Evolutionary conservation across 1,284 basidiomycete species (phyloP), one percentile per base, ranked within the genome.

Genomic region (Mycena citricolor): DNA sequence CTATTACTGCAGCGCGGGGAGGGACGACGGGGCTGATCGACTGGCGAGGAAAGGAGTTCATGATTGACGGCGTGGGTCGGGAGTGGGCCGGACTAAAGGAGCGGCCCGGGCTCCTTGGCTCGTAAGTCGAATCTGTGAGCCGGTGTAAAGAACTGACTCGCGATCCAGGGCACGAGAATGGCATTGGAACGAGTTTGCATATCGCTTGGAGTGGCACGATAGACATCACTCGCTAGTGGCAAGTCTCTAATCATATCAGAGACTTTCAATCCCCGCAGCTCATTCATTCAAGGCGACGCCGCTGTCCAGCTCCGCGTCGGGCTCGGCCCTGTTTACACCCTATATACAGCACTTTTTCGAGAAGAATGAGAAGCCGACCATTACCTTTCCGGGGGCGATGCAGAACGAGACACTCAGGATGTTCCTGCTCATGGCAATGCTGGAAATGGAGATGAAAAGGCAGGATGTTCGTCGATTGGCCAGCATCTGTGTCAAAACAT

Each of bases 351-450:
- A 42, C 24, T 16, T 46, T 12, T 26, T 46, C 21, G 16, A 28
- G 29, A 36, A 43, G 7, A 35, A 22, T 41, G 40, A 51, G 3
- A 32, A 21, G 16, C 44, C 49, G 4, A 20, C 17, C 12, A 17
- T 47, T 13, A 23, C 34, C 30, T 38, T 47, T 7, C 39, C 39
- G 19, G 8, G 12, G 2, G 14, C 28, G n/a, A 37, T 42, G 39
- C 39, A 42, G 11, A 40, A 47, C 13, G 39, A 47, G 20, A 22
- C 11, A 4, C 34, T 37, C 36, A 11, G 32, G n/a, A 42, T 51
- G 49, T 51, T 51, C 10, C n/a, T 46, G 1, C 17, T 51, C 12
- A 46, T 51, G 49, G 44, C 40, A 2, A 43, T 51, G 6, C 21
- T 51, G 16, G 17, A 51, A 6, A 47, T 30, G 2, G 45, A 47